Conservation (phyloP, 495 filamentous ascomycete species). For the Neurospora africana region DNA sequence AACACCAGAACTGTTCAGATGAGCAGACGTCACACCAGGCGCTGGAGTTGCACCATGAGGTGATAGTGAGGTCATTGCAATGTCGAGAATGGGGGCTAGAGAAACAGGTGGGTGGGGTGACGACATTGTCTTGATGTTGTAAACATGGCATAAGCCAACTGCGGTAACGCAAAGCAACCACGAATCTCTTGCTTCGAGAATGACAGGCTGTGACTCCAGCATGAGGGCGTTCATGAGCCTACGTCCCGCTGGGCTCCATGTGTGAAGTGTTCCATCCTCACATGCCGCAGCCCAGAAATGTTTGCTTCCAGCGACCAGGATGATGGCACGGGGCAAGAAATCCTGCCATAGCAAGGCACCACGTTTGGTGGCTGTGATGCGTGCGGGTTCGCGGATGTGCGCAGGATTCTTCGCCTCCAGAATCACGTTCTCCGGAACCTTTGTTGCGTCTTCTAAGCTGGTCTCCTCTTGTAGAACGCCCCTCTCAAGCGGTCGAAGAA, state of each 20-base stretch:
- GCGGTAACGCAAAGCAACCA: slow-evolving; percentile 85
- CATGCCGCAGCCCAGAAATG: slow-evolving; percentile 87
- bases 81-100: slow-evolving; percentile 79
- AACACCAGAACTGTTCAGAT: slow-evolving; percentile 75
- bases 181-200: slow-evolving; percentile 79
- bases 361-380: slow-evolving; percentile 69
- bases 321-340: slow-evolving; percentile 70
- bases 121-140: slow-evolving; percentile 78
- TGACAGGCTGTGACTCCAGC: slow-evolving; percentile 85
- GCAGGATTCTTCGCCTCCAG: slow-evolving; percentile 44
- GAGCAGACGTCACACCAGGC: slow-evolving; percentile 78
- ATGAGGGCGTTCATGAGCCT: slow-evolving; percentile 73
- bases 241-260: slow-evolving; percentile 92
- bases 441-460: slow-evolving; percentile 47
- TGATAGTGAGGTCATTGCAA: slow-evolving; percentile 55
- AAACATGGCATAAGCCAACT: slow-evolving; percentile 82
- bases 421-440: slow-evolving; percentile 45
- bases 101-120: slow-evolving; percentile 86
- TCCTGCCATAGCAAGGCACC: slow-evolving; percentile 89
- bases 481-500: slow-evolving; percentile 54
- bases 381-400: slow-evolving; percentile 65
- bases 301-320: slow-evolving; percentile 80
- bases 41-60: slow-evolving; percentile 58
- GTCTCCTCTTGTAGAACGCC: slow-evolving; percentile 34
- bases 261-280: slow-evolving; percentile 86